Evolutionary conservation across 192 early-diverging fungal genomes (phyloP).

Genomic region (Obelidium mucronatum): DNA sequence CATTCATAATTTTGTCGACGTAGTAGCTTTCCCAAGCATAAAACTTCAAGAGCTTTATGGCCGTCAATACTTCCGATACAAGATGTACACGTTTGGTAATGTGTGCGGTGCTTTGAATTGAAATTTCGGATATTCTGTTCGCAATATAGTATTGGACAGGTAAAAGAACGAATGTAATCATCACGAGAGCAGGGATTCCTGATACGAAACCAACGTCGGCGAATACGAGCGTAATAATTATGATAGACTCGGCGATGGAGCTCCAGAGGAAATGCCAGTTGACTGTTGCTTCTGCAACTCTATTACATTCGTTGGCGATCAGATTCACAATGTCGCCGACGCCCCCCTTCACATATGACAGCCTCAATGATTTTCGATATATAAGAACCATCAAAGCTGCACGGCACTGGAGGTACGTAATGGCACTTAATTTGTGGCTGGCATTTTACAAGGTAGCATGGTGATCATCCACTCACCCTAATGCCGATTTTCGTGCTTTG

Average conservation of each 20-base stretch:
- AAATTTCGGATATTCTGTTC: conserved; percentile 51
- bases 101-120: conserved; percentile 59
- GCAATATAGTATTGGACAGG: conserved; percentile 72
- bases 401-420: conserved; percentile 63
- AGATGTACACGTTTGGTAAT: conserved; percentile 76
- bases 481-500: conserved; percentile 56
- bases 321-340: conserved; percentile 76
- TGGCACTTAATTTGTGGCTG: too few species aligned
- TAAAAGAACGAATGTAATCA: conserved; percentile 57
- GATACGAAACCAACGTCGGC: conserved; percentile 58
- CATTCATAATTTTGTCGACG: conserved; percentile 56
- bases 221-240: conserved; percentile 57
- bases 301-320: conserved; percentile 76
- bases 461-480: conserved; percentile 36
- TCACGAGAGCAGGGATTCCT: conserved; percentile 50
- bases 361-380: conserved; percentile 72
- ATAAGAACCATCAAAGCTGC: conserved; percentile 79
- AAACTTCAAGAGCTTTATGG: conserved; percentile 82
- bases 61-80: conserved; percentile 75
- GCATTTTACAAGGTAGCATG: not conserved
- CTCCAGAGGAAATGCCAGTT: conserved; percentile 80
- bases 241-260: conserved; percentile 65
- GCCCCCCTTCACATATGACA: conserved; percentile 69
- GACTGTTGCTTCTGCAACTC: conserved; percentile 72
- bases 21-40: conserved; percentile 78